Evolutionary conservation across 805 yeast genomes (phyloP).

Genomic region (Candida tibetensis): DNA sequence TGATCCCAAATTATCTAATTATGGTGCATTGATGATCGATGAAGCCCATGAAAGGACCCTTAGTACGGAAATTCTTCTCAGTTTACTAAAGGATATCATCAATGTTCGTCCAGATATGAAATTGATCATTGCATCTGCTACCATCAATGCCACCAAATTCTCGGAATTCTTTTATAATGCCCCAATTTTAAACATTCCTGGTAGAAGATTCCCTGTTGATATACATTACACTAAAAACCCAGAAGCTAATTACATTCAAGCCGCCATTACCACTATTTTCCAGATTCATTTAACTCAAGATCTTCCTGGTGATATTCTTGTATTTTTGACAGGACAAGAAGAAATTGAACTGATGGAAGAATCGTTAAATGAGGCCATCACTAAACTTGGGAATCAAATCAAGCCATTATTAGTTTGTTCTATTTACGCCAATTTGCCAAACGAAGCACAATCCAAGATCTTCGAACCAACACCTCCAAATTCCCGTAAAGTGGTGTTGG

Average conservation of each 20-base stretch:
- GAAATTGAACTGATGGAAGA: slow-evolving; percentile 86
- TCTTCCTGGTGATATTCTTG: slow-evolving; percentile 78
- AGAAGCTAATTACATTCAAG: slow-evolving; percentile 86
- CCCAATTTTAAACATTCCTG: slow-evolving; percentile 87
- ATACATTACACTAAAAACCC: slow-evolving; percentile 81
- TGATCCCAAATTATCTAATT: slow-evolving; percentile 66
- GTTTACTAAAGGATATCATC: slow-evolving; percentile 70
- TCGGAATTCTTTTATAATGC: slow-evolving; percentile 78
- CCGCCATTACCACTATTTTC: slow-evolving; percentile 82
- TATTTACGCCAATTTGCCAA: slow-evolving; percentile 86
- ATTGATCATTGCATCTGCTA: slow-evolving; percentile 86
- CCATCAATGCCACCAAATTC: slow-evolving; percentile 86
- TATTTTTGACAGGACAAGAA: slow-evolving; percentile 93
- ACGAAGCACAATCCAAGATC: slow-evolving; percentile 75
- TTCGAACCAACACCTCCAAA: slow-evolving; percentile 84
- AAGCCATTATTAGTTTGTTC: slow-evolving; percentile 73
- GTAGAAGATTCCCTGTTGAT: slow-evolving; percentile 90
- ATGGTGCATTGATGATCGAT: slow-evolving; percentile 87
- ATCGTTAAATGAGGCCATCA: slow-evolving; percentile 60
- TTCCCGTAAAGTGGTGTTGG: slow-evolving; percentile 82
- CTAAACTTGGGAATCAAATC: slow-evolving; percentile 57
- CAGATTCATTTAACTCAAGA: slow-evolving; percentile 75
- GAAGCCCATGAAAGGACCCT: slow-evolving; percentile 97
- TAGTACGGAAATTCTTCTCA: slow-evolving; percentile 81
- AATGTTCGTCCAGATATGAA: slow-evolving; percentile 65